Evolutionary conservation across 2,329 filamentous ascomycete genomes (phyloP), one percentile per base, ranked within the genome.

Genomic region (Metarhizium sp.): DNA sequence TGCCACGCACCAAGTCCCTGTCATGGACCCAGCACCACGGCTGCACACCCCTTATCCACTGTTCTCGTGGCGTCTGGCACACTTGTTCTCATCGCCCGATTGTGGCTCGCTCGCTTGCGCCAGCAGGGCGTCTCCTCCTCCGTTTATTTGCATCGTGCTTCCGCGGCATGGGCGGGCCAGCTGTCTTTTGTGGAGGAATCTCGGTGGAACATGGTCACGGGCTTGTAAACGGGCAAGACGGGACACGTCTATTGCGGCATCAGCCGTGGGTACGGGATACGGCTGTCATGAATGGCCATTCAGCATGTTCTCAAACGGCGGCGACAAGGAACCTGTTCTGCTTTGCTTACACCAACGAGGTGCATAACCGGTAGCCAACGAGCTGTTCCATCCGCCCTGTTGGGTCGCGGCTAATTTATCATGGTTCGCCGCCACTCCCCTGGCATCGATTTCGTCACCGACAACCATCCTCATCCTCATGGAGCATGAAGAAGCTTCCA

Each of bases 61-160:
- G 29, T 34, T 18, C 55, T 57, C 51, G 51, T 57, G 55, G 55
- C 55, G 55, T 57, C 55, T 57, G 47, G 55, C 55, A 48, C 45
- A 51, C 43, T 36, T 53, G 47, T 48, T 48, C 45, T 48, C 51
- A 51, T 56, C 29, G 46, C 46, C 46, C 43, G 38, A 50, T 53
- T 53, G 46, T 53, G 51, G 38, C 54, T 56, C 32, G 49, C 50
- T 55, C 45, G 54, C 54, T 55, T 55, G 50, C 45, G 50, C 54
- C 54, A 36, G 45, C 20, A 29, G 45, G n/a, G 43, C 50, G 50
- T 49, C 25, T 48, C 43, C 32, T 20, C 49, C 10, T 11, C 20
- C 30, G 32, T 25, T 45, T 49, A n/a, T 25, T 20, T 51, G 51
- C 55, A 53, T 53, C 55, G 48, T 56, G 32, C 50, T 56, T 51